Base-by-base conservation (phyloP, 768 basidiomycete genomes). In the Tubosaeta sp. region DNA sequence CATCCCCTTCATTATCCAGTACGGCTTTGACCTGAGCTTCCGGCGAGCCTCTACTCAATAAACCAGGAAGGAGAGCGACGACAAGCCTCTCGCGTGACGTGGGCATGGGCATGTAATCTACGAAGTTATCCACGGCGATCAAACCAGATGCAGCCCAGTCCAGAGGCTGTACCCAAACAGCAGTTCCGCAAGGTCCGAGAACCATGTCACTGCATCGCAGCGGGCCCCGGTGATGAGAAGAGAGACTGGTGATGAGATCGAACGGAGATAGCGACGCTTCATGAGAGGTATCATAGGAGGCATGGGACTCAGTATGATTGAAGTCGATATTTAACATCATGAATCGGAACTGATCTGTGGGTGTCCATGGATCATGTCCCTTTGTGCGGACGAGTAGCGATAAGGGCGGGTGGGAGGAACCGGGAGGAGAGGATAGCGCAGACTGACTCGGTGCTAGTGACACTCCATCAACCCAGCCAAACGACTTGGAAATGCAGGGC, bases 381-480 rank as follows among this genome's bases (percentile, higher is more conserved):
- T 83, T 79, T 29, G 75, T 72, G 18, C 84, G 79, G 14, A 84
- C 64, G 9, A 87, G 72, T 44, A 86, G 72, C 0, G 77, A 75
- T 16, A 84, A 56, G 0, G 71, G 24, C 19, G 49, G 36, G 12
- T 44, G 57, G 30, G 45, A 29, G 27, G 44, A 31, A 22, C 30
- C 10, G 5, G n/a, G 31, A 18, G 53, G 38, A n/a, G 6, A 31
- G 27, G 30, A 27, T 5, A 46, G 43, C 1, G 36, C 29, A 18
- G 46, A 22, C 11, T 56, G 47, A 16, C 44, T 40, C 50, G 64
- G 55, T 1, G 70, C 55, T 2, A 79, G 72, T 2, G 75, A 75
- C 32, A 82, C 71, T 8, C 80, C 79, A 47, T 86, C 85, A 13
- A 84, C 76, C 84, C 84, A 86, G 14, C 84, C 84, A 56, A 84